Conservation (phyloP, 768 basidiomycete genomes). For the Kwoniella pini region DNA sequence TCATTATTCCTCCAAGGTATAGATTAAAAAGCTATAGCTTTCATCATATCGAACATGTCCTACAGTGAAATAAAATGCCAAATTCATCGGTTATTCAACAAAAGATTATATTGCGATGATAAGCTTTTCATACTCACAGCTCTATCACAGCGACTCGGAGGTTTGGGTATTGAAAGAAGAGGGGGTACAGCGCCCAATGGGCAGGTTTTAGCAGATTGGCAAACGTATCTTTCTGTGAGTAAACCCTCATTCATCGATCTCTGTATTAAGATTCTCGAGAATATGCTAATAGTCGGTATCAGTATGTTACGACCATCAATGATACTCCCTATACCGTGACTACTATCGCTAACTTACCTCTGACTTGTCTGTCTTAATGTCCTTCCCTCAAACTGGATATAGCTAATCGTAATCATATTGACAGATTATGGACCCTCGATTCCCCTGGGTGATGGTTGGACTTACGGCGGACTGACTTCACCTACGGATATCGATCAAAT, state of each 20-base stretch:
- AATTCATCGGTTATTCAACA: too few relatives aligned
- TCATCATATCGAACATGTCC: too few relatives aligned
- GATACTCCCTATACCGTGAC: constrained; percentile 22
- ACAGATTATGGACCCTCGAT: constrained; percentile 42
- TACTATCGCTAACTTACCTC: constrained; percentile 27
- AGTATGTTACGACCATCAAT: constrained; percentile 20
- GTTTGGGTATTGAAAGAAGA: not conserved
- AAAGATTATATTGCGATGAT: too few relatives aligned
- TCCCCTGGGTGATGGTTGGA: constrained; percentile 36
- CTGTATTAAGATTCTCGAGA: not conserved
- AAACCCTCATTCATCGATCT: not conserved
- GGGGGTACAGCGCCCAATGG: constrained; percentile 29
- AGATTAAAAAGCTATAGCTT: too few relatives aligned
- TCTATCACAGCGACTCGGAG: too few relatives aligned
- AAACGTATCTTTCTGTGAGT: constrained; percentile 32
- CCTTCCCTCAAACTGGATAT: not conserved
- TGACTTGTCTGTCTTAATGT: constrained; percentile 28
- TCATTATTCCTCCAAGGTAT: too few relatives aligned
- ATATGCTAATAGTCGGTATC: not conserved
- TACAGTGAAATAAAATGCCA: too few relatives aligned
- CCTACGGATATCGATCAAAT: constrained; percentile 12
- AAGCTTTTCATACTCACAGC: too few relatives aligned
- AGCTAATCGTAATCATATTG: not conserved
- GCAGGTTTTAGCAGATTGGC: constrained; percentile 34
- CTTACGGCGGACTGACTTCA: constrained; percentile 37